Evolutionary conservation across 495 filamentous ascomycete species (phyloP), one percentile per base, ranked within the genome.

Genomic region (Cladorrhinum samala): DNA sequence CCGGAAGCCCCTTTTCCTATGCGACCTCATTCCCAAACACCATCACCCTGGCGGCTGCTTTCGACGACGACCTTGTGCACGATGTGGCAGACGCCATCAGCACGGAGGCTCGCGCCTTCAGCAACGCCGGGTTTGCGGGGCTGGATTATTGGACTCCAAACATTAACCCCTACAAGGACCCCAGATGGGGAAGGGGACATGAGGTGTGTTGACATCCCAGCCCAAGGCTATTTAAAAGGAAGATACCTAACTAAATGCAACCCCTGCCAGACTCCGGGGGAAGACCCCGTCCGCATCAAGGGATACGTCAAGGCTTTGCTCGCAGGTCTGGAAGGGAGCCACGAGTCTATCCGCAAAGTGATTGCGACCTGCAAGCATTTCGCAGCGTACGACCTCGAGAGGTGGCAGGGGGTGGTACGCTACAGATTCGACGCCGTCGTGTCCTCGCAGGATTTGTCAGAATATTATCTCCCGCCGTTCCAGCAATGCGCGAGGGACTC

Each of bases 101-200:
- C 13, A 87, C 76, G 3, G 83, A 89, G 61, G 82, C 78, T 9
- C 71, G 85, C 14, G 83, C 84, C 1, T 87, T 83, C 57, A 82
- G 71, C 62, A 89, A 89, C 53, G 75, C 53, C 14, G 78, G 77
- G n/a, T 66, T 72, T 16, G 74, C 73, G 38, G 79, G 81, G 0
- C 62, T 87, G 6, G 79, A 87, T 57, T 80, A 71, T 49, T 89
- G 82, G 69, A 78, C 84, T 0, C 84, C 84, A 0, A 84, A 87
- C 56, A 83, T 87, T 66, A 88, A 88, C 61, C 73, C 78, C 1
- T 87, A 83, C 70, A 64, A 64, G 27, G 72, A 76, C 39, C 76
- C 76, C 3, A 61, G 70, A 50, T 73, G 75, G 70, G 75, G 75
- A 1, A 56, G 73, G 2, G 65, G 45, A 6, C 45, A 47, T 33